phyloP scores from a whole-genome alignment of 2,329 filamentous ascomycete genomes.

The Parastagonospora avenae region DNA sequence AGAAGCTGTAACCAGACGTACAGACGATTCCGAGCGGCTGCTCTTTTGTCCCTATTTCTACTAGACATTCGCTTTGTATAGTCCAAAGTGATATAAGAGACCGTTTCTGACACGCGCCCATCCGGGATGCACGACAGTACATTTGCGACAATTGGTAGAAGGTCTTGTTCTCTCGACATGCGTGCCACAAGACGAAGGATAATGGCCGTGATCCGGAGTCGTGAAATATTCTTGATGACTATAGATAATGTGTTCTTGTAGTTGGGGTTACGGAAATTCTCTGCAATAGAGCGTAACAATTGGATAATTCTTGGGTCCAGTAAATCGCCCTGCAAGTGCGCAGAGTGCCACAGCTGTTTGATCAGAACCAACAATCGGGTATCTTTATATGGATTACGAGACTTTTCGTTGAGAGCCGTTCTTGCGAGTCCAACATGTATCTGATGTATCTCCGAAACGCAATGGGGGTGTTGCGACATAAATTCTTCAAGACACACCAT shows the following conservation, averaged over 20 bases:
- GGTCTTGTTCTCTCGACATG: neutral
- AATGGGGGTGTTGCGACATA: constrained; percentile 4
- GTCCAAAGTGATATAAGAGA: constrained; percentile 11
- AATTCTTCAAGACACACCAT: constrained; percentile 16
- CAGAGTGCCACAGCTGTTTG: constrained; percentile 15
- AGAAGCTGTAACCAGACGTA: constrained; percentile 27
- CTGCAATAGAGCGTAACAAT: constrained; percentile 6
- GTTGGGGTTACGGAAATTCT: constrained; percentile 10
- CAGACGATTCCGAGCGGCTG: constrained; percentile 3
- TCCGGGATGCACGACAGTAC: constrained; percentile 18
- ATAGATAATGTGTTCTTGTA: neutral
- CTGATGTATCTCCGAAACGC: constrained; percentile 2
- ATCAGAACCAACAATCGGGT: constrained; percentile 15
- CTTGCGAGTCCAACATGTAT: constrained; percentile 18
- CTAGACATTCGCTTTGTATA: constrained; percentile 7
- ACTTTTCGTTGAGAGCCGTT: constrained; percentile 1
- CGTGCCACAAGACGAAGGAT: neutral
- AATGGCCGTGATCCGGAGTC: neutral
- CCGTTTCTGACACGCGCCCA: constrained; percentile 5
- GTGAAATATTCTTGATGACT: neutral
- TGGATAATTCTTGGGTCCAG: neutral
- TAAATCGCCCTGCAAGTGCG: neutral
- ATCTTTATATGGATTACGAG: constrained; percentile 8
- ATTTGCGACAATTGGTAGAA: constrained; percentile 5
- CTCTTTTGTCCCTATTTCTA: neutral